Evolutionary conservation across 805 yeast genomes (phyloP), one percentile per base, ranked within the genome.

Genomic region (Debaryomyces maramus): DNA sequence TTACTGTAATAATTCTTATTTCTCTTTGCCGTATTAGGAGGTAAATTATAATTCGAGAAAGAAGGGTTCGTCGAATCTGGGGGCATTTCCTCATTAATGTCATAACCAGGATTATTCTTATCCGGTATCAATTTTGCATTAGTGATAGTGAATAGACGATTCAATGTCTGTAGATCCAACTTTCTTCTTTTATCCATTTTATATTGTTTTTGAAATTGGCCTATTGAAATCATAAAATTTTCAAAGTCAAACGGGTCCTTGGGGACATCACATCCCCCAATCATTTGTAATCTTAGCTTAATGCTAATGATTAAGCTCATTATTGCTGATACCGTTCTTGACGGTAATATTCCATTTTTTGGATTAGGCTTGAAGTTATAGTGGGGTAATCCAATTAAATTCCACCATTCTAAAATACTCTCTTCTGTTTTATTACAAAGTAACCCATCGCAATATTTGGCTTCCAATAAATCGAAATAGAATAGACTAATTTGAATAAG

Each of bases 181-280:
- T 72, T 73, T 43, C 78, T 58, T 17, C 75, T 73, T 43, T 70
- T 67, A 3, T 74, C 72, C 6, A 84, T 53, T 45, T 76, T 74
- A 47, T 73, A 70, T 43, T 81, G 85, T 54, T 80, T 86, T 59
- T 93, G 97, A 58, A 90, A 91, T 43, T 79, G 83, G 2, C 80
- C 78, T 18, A 93, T 74, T 5, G 88, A 77, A 2, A 73, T 59
- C 61, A 80, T 74, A 51, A 91, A 85, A 35, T 74, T 75, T 38
- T 81, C 84, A 37, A 80, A 81, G 45, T 86, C 91, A 54, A 85
- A 81, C 0, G 96, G 91, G 55, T 93, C 98, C 53, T 88, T 85
- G 13, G 81, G 93, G 43, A 72, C 84, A 51, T 72, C 86, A 44
- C 63, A 55, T 10, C 65, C 63, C 9, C 65, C 65, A 38, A 56